phyloP scores from a whole-genome alignment of 176 grass and related monocot species.

The Chloris gayana region DNA sequence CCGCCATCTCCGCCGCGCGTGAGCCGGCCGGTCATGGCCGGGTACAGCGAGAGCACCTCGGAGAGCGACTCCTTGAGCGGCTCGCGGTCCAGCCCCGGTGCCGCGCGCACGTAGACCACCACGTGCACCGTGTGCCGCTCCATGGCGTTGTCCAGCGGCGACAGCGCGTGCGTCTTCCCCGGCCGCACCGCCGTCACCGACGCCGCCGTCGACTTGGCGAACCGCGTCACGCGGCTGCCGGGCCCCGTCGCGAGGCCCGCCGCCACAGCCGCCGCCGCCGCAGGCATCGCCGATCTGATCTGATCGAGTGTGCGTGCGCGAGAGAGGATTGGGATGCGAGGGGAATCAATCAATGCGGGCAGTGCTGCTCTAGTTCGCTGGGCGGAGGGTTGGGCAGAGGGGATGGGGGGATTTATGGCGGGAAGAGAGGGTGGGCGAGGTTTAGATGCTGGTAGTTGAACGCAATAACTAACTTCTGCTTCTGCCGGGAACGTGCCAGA shows the following conservation, averaged over 20 bases:
- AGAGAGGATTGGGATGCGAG: too few species aligned
- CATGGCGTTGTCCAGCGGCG: constrained; percentile 70
- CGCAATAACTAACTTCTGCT: constrained; percentile 46
- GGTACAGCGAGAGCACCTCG: constrained; percentile 81
- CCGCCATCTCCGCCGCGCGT: constrained; percentile 26
- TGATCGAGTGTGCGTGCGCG: neutral
- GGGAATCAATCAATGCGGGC: neutral
- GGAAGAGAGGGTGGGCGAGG: constrained; percentile 33
- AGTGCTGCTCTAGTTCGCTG: neutral
- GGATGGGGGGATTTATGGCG: constrained; percentile 30
- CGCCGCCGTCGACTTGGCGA: constrained; percentile 73
- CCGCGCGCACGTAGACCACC: constrained; percentile 65
- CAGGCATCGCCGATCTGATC: constrained; percentile 36
- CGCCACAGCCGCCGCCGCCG: constrained; percentile 9
- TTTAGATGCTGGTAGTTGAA: constrained; percentile 58
- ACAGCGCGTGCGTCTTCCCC: constrained; percentile 64
- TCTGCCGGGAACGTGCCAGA: neutral
- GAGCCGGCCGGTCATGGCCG: constrained; percentile 73
- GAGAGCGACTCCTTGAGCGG: constrained; percentile 80
- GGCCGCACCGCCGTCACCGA: constrained; percentile 66
- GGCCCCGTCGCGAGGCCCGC: constrained; percentile 36
- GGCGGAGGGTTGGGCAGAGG: neutral
- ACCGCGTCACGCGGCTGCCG: constrained; percentile 58
- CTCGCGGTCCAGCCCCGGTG: constrained; percentile 39
- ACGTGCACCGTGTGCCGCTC: constrained; percentile 60